Evolutionary conservation across 805 yeast genomes (phyloP), one percentile per base, ranked within the genome.

Genomic region (Candida boleticola): DNA sequence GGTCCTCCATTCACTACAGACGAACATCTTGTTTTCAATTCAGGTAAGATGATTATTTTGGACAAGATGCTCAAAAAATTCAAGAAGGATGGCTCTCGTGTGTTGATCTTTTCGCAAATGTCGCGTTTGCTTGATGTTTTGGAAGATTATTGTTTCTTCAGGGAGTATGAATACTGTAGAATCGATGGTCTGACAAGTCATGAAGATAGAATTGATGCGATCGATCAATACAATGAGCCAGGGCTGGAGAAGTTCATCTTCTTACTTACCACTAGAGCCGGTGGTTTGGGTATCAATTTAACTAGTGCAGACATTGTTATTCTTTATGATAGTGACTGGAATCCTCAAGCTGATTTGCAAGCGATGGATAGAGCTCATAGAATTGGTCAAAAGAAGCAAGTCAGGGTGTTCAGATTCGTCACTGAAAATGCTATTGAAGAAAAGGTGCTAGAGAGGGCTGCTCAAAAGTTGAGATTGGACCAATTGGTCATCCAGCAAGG

Each of bases 301-400:
- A 92, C 96, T 0, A 79, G 88, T 6, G 98, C 98, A 2, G 97
- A 90, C 60, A 81, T 86, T 33, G 98, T 90, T 38, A 78, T 90
- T 3, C 63, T 90, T 21, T 92, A 80, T 58, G 98, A 90, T 62
- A 85, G 95, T 0, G 98, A 90, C 66, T 90, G 98, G 98, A 90
- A 90, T 58, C 98, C 98, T 1, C 98, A 90, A 60, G 97, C 97
- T 0, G 98, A 90, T 71, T 72, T 90, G 54, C 98, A 90, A 66
- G 97, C 97, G 1, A 90, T 90, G 98, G 98, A 92, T 62, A 78
- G 98, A 58, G 98, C 97, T 1, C 98, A 90, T 59, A 81, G 98
- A 71, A 90, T 90, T 58, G 98, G 98, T 16, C 98, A 90, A 62
- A 92, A 87, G 60, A 92, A 92, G 58, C 99, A 92, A 67, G 99